Evolutionary conservation across 768 basidiomycete genomes (phyloP).

Genomic region (Amanita pallidorosea): DNA sequence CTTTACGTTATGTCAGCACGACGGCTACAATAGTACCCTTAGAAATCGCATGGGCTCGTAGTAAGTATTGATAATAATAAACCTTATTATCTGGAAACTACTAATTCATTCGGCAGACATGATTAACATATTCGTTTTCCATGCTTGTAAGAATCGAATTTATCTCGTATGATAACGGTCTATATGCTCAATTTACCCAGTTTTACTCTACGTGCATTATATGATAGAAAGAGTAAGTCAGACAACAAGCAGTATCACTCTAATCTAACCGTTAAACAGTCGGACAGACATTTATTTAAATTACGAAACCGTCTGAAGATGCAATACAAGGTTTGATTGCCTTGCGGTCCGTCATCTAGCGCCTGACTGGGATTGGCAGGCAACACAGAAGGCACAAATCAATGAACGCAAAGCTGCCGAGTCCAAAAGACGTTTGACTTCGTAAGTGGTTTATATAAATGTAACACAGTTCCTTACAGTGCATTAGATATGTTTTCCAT

Average conservation of each 20-base stretch:
- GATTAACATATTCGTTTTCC: conserved; percentile 69
- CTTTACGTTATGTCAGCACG: conserved; percentile 14
- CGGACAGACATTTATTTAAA: conserved; percentile 57
- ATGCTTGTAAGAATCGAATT: conserved; percentile 37
- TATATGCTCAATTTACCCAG: conserved; percentile 20
- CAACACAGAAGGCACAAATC: conserved; percentile 68
- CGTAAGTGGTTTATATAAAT: conserved; percentile 35
- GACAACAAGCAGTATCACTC: neutral
- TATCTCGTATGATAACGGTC: conserved; percentile 5
- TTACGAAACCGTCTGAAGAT: conserved; percentile 69
- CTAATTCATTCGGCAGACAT: conserved; percentile 27
- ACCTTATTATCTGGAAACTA: neutral
- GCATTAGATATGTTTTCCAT: conserved; percentile 61
- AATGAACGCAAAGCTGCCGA: conserved; percentile 70
- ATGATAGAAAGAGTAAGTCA: conserved; percentile 45
- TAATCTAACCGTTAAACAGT: conserved; percentile 22
- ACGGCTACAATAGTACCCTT: conserved; percentile 29
- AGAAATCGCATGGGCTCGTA: conserved; percentile 21
- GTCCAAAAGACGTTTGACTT: conserved; percentile 72
- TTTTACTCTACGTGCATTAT: conserved; percentile 71
- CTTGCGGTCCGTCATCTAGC: neutral
- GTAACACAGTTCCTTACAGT: conserved; percentile 1
- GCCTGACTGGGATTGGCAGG: conserved; percentile 15
- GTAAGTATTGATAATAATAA: conserved; percentile 13
- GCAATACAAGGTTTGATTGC: conserved; percentile 40